Conservation (phyloP, 768 basidiomycete species). For the Lactarius psammicola region DNA sequence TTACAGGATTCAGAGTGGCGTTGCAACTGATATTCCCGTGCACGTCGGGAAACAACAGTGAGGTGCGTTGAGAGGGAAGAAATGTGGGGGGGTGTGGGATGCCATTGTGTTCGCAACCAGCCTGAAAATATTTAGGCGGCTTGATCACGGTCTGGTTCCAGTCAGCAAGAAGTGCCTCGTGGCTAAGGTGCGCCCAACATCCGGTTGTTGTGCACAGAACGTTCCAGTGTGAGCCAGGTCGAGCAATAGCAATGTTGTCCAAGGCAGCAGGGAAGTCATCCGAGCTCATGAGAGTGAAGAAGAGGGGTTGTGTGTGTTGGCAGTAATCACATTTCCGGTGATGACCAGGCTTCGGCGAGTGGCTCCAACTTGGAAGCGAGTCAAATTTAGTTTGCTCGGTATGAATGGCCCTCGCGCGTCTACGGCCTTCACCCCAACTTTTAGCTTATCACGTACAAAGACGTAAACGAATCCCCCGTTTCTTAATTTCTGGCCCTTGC, state of each 20-base stretch:
- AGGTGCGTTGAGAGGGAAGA: neutral
- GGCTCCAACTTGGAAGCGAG: neutral
- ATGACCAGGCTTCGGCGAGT: neutral
- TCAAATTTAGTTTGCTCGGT: neutral
- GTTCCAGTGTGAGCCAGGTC: neutral
- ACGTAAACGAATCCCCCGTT: neutral
- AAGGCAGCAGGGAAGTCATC: neutral
- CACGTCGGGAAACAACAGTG: neutral
- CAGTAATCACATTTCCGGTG: neutral
- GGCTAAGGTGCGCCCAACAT: neutral
- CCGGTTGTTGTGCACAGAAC: neutral
- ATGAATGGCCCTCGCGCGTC: too few relatives aligned
- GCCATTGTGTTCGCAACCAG: neutral
- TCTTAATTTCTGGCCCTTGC: neutral
- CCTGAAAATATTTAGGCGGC: neutral
- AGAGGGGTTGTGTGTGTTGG: neutral
- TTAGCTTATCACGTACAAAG: neutral
- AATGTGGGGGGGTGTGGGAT: neutral
- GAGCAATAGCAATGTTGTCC: neutral
- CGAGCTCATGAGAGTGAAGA: neutral
- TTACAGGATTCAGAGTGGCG: neutral
- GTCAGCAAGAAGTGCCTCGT: constrained; percentile 4
- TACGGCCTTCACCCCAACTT: too few relatives aligned
- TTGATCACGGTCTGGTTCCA: neutral
- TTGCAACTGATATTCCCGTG: neutral